phyloP scores from a whole-genome alignment of 352 stramenopile species.

The Phytophthora pisi region DNA sequence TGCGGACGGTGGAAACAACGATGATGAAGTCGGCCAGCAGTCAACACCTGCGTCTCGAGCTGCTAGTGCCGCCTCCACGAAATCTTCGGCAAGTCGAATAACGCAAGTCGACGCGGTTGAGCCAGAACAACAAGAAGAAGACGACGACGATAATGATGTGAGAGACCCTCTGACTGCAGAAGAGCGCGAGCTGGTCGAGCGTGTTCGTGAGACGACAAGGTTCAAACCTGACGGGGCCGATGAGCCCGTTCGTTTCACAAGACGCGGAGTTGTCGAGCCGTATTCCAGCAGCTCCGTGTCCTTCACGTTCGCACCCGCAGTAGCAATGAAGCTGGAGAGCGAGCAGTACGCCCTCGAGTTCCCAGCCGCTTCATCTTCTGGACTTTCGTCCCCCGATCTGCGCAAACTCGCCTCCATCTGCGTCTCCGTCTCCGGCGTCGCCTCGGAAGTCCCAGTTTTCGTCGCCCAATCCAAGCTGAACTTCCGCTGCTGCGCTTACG shows the following conservation, averaged over 20 bases:
- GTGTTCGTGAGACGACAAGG: slow-evolving; percentile 32
- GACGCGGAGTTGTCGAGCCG: slow-evolving; percentile 45
- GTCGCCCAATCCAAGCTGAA: slow-evolving; percentile 51
- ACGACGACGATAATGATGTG: neutral
- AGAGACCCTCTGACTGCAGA: slow-evolving; percentile 30
- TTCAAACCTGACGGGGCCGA: slow-evolving; percentile 52
- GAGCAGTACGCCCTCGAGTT: slow-evolving; percentile 51
- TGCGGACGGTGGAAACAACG: neutral
- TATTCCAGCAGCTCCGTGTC: slow-evolving; percentile 53
- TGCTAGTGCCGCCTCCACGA: slow-evolving; percentile 11
- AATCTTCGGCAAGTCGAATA: neutral
- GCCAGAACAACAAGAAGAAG: neutral
- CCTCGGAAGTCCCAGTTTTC: slow-evolving; percentile 55
- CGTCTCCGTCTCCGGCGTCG: slow-evolving; percentile 24
- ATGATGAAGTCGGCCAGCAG: slow-evolving; percentile 1
- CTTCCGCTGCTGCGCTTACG: slow-evolving; percentile 85
- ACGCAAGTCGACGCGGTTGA: neutral
- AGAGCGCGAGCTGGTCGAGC: slow-evolving; percentile 41
- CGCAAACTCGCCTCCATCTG: slow-evolving; percentile 18
- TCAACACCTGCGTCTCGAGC: neutral
- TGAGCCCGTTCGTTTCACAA: slow-evolving; percentile 46
- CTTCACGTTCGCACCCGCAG: slow-evolving; percentile 68
- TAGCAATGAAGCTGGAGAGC: slow-evolving; percentile 41
- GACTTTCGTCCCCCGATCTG: slow-evolving; percentile 17
- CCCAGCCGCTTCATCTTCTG: slow-evolving; percentile 10